A percentile compares a stretch with the other conserved stretches of the same genome.
Evolutionary conservation across 352 stramenopile genomes (phyloP).

Genomic region (Globisporangium sylvaticum): DNA sequence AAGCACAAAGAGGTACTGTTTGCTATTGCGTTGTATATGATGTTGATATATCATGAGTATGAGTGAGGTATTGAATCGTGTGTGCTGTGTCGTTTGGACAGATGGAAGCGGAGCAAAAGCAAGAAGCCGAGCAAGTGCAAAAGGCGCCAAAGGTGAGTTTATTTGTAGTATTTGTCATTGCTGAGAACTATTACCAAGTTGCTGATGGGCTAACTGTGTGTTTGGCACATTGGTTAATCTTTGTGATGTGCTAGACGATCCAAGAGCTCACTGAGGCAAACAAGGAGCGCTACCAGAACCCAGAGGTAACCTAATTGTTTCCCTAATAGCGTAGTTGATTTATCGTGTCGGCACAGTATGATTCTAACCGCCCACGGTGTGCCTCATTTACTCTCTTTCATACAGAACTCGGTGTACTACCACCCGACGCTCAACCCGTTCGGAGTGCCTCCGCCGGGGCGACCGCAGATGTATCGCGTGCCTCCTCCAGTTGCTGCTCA

Average conservation of each 20-base stretch:
- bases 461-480: slow-evolving; percentile 55
- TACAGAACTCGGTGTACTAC: slow-evolving; percentile 77
- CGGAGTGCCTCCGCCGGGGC: slow-evolving; percentile 57
- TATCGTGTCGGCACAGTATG: not conserved
- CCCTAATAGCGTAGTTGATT: not conserved
- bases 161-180: no score
- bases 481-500: slow-evolving; percentile 18
- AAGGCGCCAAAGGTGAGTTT: slow-evolving; percentile 28
- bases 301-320: slow-evolving; percentile 33
- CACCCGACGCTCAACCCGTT: slow-evolving; percentile 79
- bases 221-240: not conserved
- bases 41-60: no score
- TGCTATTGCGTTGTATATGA: not conserved
- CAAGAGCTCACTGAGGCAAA: slow-evolving; percentile 48
- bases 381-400: not conserved
- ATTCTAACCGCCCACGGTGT: not conserved
- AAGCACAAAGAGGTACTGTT: slow-evolving; percentile 51
- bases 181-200: not conserved
- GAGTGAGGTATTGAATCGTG: no score
- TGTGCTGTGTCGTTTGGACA: slow-evolving; percentile 12
- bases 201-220: not conserved
- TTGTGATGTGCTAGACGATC: slow-evolving; percentile 33
- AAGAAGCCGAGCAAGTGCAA: slow-evolving; percentile 22
- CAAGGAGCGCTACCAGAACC: slow-evolving; percentile 62
- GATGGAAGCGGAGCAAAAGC: slow-evolving; percentile 42